Evolutionary conservation across 2,329 filamentous ascomycete genomes (phyloP), one percentile per base, ranked within the genome.

Genomic region (Hypoxylon sp.): DNA sequence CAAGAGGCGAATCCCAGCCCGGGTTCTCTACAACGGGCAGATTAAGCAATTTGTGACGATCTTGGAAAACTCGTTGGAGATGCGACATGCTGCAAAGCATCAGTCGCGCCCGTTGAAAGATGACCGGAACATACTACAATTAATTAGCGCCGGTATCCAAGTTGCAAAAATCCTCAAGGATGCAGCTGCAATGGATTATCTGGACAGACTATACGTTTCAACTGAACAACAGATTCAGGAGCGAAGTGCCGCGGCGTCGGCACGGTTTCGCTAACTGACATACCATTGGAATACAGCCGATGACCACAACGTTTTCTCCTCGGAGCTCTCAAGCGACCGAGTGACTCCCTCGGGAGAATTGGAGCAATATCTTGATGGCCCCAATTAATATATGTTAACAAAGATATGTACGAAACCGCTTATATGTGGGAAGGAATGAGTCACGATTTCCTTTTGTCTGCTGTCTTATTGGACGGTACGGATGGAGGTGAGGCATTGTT

Each of bases 11-110:
- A 95, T 97, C 73, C 93, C 93, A 5, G 92, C 93, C 50, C 86
- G 93, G 61, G 91, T 96, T 19, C 83, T 97, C 46, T 96, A 95
- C 83, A 93, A 96, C 78, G 92, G 92, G 65, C 93, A 97, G 81
- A 97, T 97, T 81, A 96, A 95, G 82, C 93, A 96, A 80, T 90
- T 97, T 79, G 91, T 96, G 71, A 96, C 93, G 45, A 92, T 96
- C 30, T 82, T 97, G 74, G 93, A 97, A 77, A 97, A 96, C 80
- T 94, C 92, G 51, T 83, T 97, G 75, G 93, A 95, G 82, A 94
- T 94, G 92, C 87, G 93, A 69, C 92, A 95, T 79, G 91, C 92
- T 65, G 91, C 92, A 52, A 94, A 93, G 80, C 91, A 94, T 80
- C 92, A 94, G 80, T 92, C 90, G 71, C 88, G 93, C 67, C 92